Percentiles rank a stretch among this genome's conserved stretches.
Evolutionary conservation across 1,284 basidiomycete genomes (phyloP).

Genomic region (Nidula niveotomentosa): DNA sequence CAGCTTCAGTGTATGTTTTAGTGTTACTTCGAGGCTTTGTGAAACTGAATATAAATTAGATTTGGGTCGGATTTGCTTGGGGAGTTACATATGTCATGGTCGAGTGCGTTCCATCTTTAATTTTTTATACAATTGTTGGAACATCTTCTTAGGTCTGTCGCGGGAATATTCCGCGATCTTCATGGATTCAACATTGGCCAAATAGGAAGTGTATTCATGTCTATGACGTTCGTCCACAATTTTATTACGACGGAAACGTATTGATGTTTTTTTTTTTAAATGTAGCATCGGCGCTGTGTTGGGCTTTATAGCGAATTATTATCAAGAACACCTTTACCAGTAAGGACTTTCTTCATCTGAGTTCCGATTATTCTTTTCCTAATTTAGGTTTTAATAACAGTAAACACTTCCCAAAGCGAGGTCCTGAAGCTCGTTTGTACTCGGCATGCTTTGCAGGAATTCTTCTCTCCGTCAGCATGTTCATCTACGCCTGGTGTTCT

Average conservation of each 20-base stretch:
- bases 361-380: background rate
- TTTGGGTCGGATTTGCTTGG: conserved; percentile 81
- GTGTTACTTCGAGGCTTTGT: background rate
- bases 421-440: background rate
- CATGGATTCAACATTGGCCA: conserved; percentile 68
- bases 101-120: conserved; percentile 38
- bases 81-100: conserved; percentile 74
- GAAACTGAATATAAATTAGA: conserved; percentile 25
- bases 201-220: conserved; percentile 60
- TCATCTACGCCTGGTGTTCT: background rate
- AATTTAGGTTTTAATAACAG: background rate
- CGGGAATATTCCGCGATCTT: conserved; percentile 57
- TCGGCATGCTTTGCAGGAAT: background rate
- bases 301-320: conserved; percentile 56
- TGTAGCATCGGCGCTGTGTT: conserved; percentile 60
- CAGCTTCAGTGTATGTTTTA: conserved; percentile 61
- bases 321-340: conserved; percentile 70
- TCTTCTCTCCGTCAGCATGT: background rate
- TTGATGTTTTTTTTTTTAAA: background rate
- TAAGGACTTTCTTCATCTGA: conserved; percentile 22
- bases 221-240: conserved; percentile 50
- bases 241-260: background rate
- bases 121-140: background rate
- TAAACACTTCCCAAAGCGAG: background rate
- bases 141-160: conserved; percentile 48